Evolutionary conservation across 441 rosid species (phyloP).

Genomic region (Populus hybrid): DNA sequence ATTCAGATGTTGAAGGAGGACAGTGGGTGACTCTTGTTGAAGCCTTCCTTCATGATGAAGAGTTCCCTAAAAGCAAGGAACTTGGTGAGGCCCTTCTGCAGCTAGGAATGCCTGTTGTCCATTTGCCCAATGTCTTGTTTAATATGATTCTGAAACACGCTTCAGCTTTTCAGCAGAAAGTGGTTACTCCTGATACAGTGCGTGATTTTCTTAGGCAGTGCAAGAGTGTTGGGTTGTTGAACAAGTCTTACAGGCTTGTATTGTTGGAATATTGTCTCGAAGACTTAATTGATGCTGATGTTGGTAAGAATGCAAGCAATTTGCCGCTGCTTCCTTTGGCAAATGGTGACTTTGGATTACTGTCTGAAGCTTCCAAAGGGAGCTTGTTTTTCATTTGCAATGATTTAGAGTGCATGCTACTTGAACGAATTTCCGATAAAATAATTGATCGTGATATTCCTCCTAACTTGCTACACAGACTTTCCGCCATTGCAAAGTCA

Average conservation of each 20-base stretch:
- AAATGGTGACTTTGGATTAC: conserved; percentile 78
- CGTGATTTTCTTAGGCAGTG: conserved; percentile 72
- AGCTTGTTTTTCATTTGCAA: conserved; percentile 66
- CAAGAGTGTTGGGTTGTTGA: conserved; percentile 47
- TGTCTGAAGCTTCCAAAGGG: conserved; percentile 58
- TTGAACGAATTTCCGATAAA: conserved; percentile 66
- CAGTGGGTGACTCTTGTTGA: conserved; percentile 81
- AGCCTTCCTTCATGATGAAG: conserved; percentile 91
- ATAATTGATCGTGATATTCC: conserved; percentile 77
- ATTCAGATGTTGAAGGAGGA: conserved; percentile 77
- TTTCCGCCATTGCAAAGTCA: conserved; percentile 69
- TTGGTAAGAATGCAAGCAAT: conserved; percentile 54
- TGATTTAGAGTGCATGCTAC: conserved; percentile 71
- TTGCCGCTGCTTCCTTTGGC: conserved; percentile 89
- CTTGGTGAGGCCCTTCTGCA: conserved; percentile 74
- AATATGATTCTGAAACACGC: conserved; percentile 73
- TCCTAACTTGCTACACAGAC: conserved; percentile 54
- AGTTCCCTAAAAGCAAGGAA: conserved; percentile 66
- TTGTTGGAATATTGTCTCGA: conserved; percentile 95
- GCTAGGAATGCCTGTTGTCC: conserved; percentile 88
- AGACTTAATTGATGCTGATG: conserved; percentile 84
- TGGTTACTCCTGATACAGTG: conserved; percentile 85
- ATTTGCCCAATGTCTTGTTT: conserved; percentile 66
- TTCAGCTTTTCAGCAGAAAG: conserved; percentile 66
- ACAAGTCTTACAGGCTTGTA: conserved; percentile 67